Evolutionary conservation across 2,329 filamentous ascomycete species (phyloP), one percentile per base, ranked within the genome.

Genomic region (Hypoxylon sp.): DNA sequence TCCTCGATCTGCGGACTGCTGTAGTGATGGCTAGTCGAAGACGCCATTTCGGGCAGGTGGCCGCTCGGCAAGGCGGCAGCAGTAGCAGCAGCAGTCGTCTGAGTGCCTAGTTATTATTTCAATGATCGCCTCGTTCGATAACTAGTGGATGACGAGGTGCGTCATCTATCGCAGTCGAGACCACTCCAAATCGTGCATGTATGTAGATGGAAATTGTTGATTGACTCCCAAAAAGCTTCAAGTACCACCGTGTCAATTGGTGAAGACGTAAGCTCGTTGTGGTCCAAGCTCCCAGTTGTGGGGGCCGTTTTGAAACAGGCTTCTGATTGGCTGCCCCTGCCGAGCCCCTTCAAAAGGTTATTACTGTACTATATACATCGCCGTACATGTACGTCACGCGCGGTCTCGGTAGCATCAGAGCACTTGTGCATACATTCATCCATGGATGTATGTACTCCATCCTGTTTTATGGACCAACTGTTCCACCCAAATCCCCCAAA

Each of bases 1-100:
- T 87, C 84, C 50, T 82, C 76, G 69, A 91, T 81, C 67, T 88
- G 83, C 64, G 89, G 87, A 70, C 87, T 86, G 76, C 88, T 84
- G 76, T 89, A 89, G 76, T 90, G 87, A 78, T 88, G 79, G 75
- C 78, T 83, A 60, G 83, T 79, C 32, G 84, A 79, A 35, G 65
- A 65, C 57, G 85, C 81, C 85, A 86, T 87, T 60, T 68, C 42
- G 48, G 64, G 54, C 32, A 55, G 39, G 56, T 60, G 7, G 21
- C 46, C 15, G 35, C 24, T 58, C 32, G 46, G 47, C 46, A 39
- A 19, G 15, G 27, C 39, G 42, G n/a, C 31, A 39, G 17, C 44
- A 19, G 29, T 46, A 24, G n/a, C 31, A 39, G 17, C 44, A 19
- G 29, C 56, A 24, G 11, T 52, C 17, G 31, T 42, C 35, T 24